A percentile compares a stretch with the other conserved stretches of the same genome.
These are phyloP conservation scores for Monascus ruber DNA, from an alignment of 2,329 filamentous ascomycete species.

Conservation along the genomic window DNA sequence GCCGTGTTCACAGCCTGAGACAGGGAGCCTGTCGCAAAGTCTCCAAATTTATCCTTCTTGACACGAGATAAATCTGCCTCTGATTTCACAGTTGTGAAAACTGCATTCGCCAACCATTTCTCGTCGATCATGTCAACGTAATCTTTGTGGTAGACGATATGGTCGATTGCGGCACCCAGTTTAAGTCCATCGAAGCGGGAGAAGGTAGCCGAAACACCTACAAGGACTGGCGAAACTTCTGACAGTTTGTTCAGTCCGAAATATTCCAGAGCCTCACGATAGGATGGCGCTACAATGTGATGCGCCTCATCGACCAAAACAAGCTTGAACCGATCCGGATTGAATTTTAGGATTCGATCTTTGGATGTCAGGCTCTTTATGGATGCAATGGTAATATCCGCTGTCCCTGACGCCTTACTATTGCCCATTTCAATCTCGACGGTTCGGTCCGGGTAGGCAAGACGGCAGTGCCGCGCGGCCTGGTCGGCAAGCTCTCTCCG, in stretches of 20 bases:
- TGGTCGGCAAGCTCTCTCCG: slow-evolving; percentile 90
- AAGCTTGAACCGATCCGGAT: slow-evolving; percentile 71
- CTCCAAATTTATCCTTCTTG: slow-evolving; percentile 53
- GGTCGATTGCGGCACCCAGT: slow-evolving; percentile 75
- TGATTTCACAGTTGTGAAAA: slow-evolving; percentile 85
- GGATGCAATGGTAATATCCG: slow-evolving; percentile 90
- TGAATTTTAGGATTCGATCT: slow-evolving; percentile 69
- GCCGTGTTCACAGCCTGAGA: slow-evolving; percentile 74
- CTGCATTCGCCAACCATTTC: slow-evolving; percentile 82
- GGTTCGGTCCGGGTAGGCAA: slow-evolving; percentile 65
- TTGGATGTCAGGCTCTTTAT: slow-evolving; percentile 72
- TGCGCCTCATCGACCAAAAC: slow-evolving; percentile 93
- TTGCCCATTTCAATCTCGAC: slow-evolving; percentile 90
- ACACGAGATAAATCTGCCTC: slow-evolving; percentile 68
- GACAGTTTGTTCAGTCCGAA: slow-evolving; percentile 55
- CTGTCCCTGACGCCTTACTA: slow-evolving; percentile 60
- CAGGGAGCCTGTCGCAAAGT: slow-evolving; percentile 69
- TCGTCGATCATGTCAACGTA: slow-evolving; percentile 74
- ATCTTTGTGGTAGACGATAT: slow-evolving; percentile 90
- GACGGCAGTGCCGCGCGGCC: slow-evolving; percentile 71
- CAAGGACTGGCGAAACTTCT: slow-evolving; percentile 50
- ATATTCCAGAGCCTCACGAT: slow-evolving; percentile 63
- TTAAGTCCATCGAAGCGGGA: slow-evolving; percentile 73
- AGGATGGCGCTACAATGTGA: slow-evolving; percentile 79
- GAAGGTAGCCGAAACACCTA: slow-evolving; percentile 79